Evolutionary conservation across 1,284 basidiomycete genomes (phyloP).

Genomic region (Vanrija humicola): DNA sequence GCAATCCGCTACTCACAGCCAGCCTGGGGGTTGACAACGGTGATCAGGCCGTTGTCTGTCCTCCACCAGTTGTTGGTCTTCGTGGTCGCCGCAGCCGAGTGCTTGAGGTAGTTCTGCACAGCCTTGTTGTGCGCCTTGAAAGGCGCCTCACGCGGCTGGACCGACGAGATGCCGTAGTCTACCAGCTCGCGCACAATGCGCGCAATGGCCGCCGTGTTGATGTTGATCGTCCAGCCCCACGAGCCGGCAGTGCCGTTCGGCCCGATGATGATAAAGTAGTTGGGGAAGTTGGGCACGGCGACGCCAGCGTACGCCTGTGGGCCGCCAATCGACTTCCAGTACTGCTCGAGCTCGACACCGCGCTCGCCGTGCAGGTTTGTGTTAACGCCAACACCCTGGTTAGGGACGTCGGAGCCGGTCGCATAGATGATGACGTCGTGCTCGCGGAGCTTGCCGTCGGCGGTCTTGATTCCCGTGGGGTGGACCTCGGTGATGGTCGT

Average conservation of each 20-base stretch:
- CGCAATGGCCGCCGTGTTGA: conserved; percentile 9
- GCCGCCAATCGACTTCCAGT: conserved; percentile 1
- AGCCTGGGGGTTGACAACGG: conserved; percentile 3
- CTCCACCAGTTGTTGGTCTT: conserved; percentile 3
- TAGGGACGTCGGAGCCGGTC: not conserved
- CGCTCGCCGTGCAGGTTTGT: not conserved
- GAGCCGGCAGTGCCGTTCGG: conserved; percentile 18
- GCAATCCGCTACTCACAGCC: not conserved
- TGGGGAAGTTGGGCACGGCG: conserved; percentile 16
- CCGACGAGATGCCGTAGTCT: conserved; percentile 9
- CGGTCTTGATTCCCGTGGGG: not conserved
- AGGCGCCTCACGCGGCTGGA: conserved; percentile 11
- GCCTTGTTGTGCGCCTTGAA: conserved; percentile 13
- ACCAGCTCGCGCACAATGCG: conserved; percentile 13
- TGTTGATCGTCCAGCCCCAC: conserved; percentile 22
- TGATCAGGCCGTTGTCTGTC: not conserved
- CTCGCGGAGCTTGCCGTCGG: conserved; percentile 2
- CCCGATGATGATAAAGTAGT: conserved; percentile 20
- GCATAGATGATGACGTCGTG: conserved; percentile 6
- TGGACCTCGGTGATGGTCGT: not conserved
- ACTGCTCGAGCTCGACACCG: conserved; percentile 1
- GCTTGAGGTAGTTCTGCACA: conserved; percentile 4
- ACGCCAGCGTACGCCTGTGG: conserved; percentile 3
- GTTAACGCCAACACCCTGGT: conserved; percentile 1
- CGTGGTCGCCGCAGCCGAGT: not conserved